Percentiles rank a stretch among this genome's conserved stretches.
Evolutionary conservation across 306 rosid genomes (phyloP).

Genomic region (Cicer pinnatifidum): DNA sequence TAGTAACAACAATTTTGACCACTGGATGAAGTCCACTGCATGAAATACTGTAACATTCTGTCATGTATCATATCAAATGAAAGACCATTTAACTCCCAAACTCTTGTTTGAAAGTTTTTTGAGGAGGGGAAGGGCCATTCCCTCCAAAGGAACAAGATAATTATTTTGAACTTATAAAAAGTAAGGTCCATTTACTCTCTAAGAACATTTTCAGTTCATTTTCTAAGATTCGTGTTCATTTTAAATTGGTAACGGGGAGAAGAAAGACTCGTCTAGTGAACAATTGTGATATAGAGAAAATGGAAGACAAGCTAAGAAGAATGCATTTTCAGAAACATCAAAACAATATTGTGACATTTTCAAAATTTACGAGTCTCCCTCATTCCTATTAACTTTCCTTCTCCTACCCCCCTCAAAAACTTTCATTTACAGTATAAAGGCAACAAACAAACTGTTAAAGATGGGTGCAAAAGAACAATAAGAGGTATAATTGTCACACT

Average conservation of each 20-base stretch:
- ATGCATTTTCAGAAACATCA: no score
- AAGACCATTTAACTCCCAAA: background rate
- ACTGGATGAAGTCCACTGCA: background rate
- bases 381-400: constrained; percentile 3
- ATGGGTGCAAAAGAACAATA: constrained; percentile 15
- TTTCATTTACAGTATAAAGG: background rate
- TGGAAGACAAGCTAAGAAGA: no score
- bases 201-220: no score
- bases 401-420: background rate
- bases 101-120: constrained; percentile 2
- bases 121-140: background rate
- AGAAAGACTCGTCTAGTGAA: no score
- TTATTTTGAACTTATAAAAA: background rate
- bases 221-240: no score
- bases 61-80: background rate
- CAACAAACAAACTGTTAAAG: background rate
- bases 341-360: no score
- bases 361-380: background rate
- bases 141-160: background rate
- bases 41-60: background rate
- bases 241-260: no score
- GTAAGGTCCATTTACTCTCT: background rate
- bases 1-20: background rate
- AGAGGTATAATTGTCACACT: background rate
- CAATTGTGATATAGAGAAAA: no score